phyloP scores from a whole-genome alignment of 179 eudicot genomes.

The Actinidia chinensis region DNA sequence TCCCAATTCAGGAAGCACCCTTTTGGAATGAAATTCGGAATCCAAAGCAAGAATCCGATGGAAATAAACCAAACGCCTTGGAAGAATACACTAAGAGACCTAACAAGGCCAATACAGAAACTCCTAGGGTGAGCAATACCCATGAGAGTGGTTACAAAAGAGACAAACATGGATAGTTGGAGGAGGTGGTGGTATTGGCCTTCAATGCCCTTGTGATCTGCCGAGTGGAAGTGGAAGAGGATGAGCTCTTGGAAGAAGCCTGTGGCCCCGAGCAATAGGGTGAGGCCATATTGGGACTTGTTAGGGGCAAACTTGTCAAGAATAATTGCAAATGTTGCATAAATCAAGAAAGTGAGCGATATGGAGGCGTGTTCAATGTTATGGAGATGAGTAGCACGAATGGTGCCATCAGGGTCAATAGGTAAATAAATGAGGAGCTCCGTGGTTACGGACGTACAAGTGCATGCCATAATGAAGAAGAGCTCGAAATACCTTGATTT shows the following conservation, averaged over 20 bases:
- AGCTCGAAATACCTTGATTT: slow-evolving; percentile 45
- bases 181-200: slow-evolving; percentile 85
- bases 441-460: slow-evolving; percentile 57
- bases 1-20: slow-evolving; percentile 65
- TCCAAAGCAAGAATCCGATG: slow-evolving; percentile 81
- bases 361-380: slow-evolving; percentile 77
- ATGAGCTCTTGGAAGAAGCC: slow-evolving; percentile 67
- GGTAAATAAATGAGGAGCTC: slow-evolving; percentile 84
- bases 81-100: slow-evolving; percentile 64
- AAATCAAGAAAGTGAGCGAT: slow-evolving; percentile 55
- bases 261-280: slow-evolving; percentile 47
- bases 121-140: slow-evolving; percentile 46
- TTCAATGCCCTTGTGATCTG: slow-evolving; percentile 83
- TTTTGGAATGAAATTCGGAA: slow-evolving; percentile 55
- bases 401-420: slow-evolving; percentile 63
- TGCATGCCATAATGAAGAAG: slow-evolving; percentile 54
- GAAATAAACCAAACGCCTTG: slow-evolving; percentile 74
- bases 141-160: slow-evolving; percentile 48
- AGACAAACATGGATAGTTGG: slow-evolving; percentile 43
- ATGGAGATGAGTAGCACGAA: slow-evolving; percentile 79
- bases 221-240: slow-evolving; percentile 73
- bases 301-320: slow-evolving; percentile 37
- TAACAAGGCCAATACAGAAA: slow-evolving; percentile 43
- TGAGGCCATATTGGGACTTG: slow-evolving; percentile 34
- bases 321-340: slow-evolving; percentile 50